These are phyloP conservation scores for Plectosphaerella cucumerina DNA, from an alignment of 2,329 filamentous ascomycete species.

Conservation along the genomic window DNA sequence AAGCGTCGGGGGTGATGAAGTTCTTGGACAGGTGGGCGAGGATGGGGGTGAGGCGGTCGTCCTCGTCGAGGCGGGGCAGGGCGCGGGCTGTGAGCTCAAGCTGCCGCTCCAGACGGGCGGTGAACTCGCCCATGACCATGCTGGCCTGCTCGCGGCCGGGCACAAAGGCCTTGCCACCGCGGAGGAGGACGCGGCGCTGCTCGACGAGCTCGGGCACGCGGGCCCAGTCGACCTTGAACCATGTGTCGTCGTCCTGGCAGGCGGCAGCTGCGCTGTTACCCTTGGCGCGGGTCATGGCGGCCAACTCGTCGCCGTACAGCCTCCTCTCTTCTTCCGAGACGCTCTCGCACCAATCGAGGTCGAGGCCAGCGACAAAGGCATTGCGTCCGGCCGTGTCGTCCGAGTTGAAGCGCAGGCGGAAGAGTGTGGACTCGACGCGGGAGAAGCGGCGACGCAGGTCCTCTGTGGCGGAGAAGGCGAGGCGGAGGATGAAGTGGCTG, in stretches of 20 bases:
- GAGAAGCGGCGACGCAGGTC: slow-evolving; percentile 84
- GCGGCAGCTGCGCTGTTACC: slow-evolving; percentile 29
- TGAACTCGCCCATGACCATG: slow-evolving; percentile 87
- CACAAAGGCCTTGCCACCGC: slow-evolving; percentile 83
- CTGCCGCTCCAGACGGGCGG: slow-evolving; percentile 70
- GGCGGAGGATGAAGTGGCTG: slow-evolving; percentile 90
- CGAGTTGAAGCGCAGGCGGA: slow-evolving; percentile 74
- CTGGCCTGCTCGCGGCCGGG: slow-evolving; percentile 81
- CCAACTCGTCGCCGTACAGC: slow-evolving; percentile 58
- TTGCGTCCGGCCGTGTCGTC: slow-evolving; percentile 71
- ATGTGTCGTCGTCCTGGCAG: slow-evolving; percentile 71
- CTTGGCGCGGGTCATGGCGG: slow-evolving; percentile 40
- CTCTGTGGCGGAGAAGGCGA: slow-evolving; percentile 89
- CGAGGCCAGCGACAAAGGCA: slow-evolving; percentile 71
- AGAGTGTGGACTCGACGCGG: slow-evolving; percentile 84
- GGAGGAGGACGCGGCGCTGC: slow-evolving; percentile 69
- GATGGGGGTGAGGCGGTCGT: slow-evolving; percentile 75
- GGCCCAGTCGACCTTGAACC: slow-evolving; percentile 97
- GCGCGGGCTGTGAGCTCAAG: slow-evolving; percentile 90
- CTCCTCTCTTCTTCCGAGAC: slow-evolving; percentile 74
- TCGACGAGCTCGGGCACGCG: slow-evolving; percentile 88
- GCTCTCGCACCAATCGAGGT: slow-evolving; percentile 86
- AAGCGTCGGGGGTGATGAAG: slow-evolving; percentile 86
- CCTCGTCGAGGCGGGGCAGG: slow-evolving; percentile 88
- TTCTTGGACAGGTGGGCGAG: slow-evolving; percentile 84